These are phyloP conservation scores for Aspergillus pseudoterreus DNA, from an alignment of 2,329 filamentous ascomycete species.

Conservation along the genomic window DNA sequence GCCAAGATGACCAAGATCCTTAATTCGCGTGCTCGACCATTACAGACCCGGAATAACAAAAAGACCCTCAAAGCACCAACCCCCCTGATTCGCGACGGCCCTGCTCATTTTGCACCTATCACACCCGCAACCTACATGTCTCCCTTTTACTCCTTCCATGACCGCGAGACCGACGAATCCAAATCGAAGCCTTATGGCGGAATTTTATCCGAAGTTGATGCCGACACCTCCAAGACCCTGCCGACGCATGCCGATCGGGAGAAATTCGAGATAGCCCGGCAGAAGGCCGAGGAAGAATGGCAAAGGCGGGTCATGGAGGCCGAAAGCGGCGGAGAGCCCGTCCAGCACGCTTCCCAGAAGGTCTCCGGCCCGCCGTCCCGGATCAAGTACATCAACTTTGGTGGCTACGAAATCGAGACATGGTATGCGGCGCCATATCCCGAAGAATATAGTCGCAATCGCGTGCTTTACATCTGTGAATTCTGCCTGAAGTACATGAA, in stretches of 20 bases:
- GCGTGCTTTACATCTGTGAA: constrained; percentile 97
- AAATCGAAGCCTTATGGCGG: constrained; percentile 95
- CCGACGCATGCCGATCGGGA: constrained; percentile 76
- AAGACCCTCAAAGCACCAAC: constrained; percentile 41
- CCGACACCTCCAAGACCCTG: constrained; percentile 85
- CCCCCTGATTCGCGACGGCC: constrained; percentile 36
- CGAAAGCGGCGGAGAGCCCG: constrained; percentile 62
- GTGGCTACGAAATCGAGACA: constrained; percentile 95
- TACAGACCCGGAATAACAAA: constrained; percentile 37
- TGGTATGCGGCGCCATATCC: constrained; percentile 99
- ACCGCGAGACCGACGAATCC: constrained; percentile 81
- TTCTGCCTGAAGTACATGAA: constrained; percentile 99
- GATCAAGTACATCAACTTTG: constrained; percentile 98
- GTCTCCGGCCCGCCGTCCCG: constrained; percentile 84
- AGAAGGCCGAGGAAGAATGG: constrained; percentile 90
- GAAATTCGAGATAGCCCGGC: constrained; percentile 83
- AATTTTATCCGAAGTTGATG: constrained; percentile 82
- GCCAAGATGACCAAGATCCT: constrained; percentile 60
- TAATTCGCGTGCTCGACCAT: constrained; percentile 55
- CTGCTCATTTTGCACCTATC: constrained; percentile 58
- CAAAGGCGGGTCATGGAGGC: constrained; percentile 61
- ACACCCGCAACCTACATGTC: constrained; percentile 64
- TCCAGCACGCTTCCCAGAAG: constrained; percentile 67
- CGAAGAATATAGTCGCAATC: constrained; percentile 95
- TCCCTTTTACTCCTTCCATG: constrained; percentile 83